Conservation (phyloP, 805 yeast genomes). For the Yamadazyma akitaensis region DNA sequence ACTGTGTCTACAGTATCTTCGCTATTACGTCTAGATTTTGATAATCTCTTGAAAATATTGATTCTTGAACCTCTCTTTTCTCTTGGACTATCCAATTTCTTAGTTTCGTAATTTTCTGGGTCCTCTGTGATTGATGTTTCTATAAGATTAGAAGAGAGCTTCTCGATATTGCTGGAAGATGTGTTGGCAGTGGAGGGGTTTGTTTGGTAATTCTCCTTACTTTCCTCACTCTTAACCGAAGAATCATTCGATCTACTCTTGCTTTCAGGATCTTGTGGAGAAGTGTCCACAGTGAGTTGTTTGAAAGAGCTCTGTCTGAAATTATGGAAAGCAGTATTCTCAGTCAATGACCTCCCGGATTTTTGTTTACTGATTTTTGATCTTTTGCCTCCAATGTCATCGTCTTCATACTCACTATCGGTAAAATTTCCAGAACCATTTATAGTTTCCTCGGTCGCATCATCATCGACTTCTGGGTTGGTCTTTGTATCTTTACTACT, state of each 20-base stretch:
- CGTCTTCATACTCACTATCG: slow-evolving; percentile 10
- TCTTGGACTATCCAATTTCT: neutral
- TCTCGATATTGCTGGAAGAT: slow-evolving; percentile 11
- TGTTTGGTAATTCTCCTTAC: slow-evolving; percentile 6
- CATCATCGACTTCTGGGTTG: neutral
- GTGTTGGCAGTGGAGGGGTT: slow-evolving; percentile 19
- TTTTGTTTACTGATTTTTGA: slow-evolving; percentile 15
- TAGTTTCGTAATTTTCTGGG: neutral
- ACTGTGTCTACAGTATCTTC: slow-evolving; percentile 9
- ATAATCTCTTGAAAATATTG: slow-evolving; percentile 32
- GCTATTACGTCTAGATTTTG: slow-evolving; percentile 24
- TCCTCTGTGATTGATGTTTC: neutral
- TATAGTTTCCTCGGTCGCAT: slow-evolving; percentile 1
- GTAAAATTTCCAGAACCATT: neutral
- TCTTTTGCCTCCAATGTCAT: slow-evolving; percentile 8
- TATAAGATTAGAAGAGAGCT: neutral
- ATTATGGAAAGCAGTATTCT: slow-evolving; percentile 36
- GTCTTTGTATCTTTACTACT: slow-evolving; percentile 6
- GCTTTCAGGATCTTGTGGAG: neutral
- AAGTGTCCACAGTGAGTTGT: neutral
- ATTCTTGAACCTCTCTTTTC: slow-evolving; percentile 19
- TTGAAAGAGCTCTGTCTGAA: slow-evolving; percentile 18
- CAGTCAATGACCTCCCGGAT: slow-evolving; percentile 24
- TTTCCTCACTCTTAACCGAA: slow-evolving; percentile 14
- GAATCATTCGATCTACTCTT: slow-evolving; percentile 11